Conservation (phyloP, 768 basidiomycete species). For the Termitomyces sp. region DNA sequence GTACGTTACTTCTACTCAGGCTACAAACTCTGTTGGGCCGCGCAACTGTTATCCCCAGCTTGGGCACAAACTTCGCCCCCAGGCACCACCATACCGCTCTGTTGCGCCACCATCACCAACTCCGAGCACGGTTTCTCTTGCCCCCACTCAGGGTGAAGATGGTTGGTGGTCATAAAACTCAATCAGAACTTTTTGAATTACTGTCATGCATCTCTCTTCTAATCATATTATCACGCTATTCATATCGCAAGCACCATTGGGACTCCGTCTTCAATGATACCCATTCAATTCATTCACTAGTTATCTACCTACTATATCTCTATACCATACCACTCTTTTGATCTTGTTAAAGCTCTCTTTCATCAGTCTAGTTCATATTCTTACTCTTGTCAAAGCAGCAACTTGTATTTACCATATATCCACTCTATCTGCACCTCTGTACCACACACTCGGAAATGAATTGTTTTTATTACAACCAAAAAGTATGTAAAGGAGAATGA, state of each 20-base stretch:
- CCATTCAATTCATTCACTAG: background rate
- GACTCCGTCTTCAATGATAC: background rate
- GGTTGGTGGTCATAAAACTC: constrained; percentile 70
- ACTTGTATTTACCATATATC: background rate
- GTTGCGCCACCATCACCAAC: constrained; percentile 58
- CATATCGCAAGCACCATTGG: constrained; percentile 5
- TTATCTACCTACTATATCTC: constrained; percentile 1
- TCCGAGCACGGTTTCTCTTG: constrained; percentile 68
- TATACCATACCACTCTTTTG: constrained; percentile 6
- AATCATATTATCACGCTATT: constrained; percentile 2
- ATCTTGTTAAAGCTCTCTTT: background rate
- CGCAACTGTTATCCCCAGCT: constrained; percentile 32
- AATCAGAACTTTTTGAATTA: background rate
- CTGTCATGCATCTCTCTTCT: background rate
- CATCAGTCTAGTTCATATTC: background rate
- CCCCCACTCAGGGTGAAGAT: constrained; percentile 66
- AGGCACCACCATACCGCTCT: constrained; percentile 23
- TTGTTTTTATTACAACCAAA: background rate
- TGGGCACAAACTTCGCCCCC: constrained; percentile 25
- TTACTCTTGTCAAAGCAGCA: background rate
- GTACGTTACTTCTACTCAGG: constrained; percentile 14
- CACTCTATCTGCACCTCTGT: background rate
- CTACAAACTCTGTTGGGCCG: constrained; percentile 27
- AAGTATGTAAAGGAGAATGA: background rate
- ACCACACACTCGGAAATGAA: background rate